Base-by-base conservation (phyloP, 352 stramenopile species). In the Globisporangium nagaii region DNA sequence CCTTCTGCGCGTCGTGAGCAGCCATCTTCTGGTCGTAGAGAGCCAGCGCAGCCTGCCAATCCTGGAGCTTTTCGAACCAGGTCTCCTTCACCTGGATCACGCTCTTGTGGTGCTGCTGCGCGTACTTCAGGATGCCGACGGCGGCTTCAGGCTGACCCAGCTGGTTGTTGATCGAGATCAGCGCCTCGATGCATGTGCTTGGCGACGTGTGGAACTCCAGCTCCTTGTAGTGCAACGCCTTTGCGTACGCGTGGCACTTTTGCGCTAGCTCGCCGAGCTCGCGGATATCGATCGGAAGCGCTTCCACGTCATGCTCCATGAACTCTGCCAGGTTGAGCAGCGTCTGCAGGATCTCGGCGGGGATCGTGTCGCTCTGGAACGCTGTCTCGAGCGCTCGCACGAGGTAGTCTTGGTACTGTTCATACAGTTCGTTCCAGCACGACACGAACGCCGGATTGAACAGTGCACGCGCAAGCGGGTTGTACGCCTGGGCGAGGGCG, bases 91-190 rank as follows among this genome's bases (percentile, higher is more conserved):
- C 70, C 46, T 96, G 74, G 42, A 96, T 97, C 3, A 93, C 87
- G 15, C 78, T 75, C 49, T 75, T 63, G 54, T 96, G 78, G 44
- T 90, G 80, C 47, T 83, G 74, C 62, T 92, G 81, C 1, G 80
- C 84, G 35, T 96, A 96, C 69, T 98, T 98, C 2, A 99, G 59
- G 12, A 99, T 96, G n/a, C 97, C 97, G 11, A 98, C 77, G 11
- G 97, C 97, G 12, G 96, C 96, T 62, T 99, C 96, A 1, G 94
- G 87, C 43, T 95, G 79, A 10, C 96, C 95, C 1, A 99, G 66
- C 69, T 99, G 98, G 49, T 99, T 98, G 73, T 99, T 99, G 42
- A 99, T 99, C 32, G 93, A 96, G 40, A 99, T 99, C 1, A 99
- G 79, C 35, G 87, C 84, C 63, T 99, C 97, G n/a, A 99, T 96